phyloP scores from a whole-genome alignment of 169 alveolate species.

The Toxoplasma gondii region DNA sequence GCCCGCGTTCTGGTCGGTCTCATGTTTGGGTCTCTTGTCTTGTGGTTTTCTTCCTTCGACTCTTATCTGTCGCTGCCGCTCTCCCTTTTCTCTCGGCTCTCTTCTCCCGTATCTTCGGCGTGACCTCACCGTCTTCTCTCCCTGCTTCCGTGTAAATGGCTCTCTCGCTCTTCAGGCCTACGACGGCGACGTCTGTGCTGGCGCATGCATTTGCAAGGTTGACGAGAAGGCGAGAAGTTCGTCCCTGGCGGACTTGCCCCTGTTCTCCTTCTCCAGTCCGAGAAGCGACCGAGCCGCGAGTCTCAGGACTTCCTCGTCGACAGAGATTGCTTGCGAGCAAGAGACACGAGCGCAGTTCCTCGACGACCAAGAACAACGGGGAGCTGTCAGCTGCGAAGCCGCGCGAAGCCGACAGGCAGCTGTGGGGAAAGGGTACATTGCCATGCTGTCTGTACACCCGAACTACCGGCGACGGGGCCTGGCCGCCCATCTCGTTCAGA shows the following conservation, averaged over 20 bases:
- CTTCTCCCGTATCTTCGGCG: neutral
- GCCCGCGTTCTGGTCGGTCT: neutral
- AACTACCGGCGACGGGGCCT: neutral
- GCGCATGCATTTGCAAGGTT: neutral
- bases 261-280: neutral
- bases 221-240: neutral
- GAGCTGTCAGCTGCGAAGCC: neutral
- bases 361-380: neutral
- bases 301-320: too few species aligned
- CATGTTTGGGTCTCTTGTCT: neutral
- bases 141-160: neutral
- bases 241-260: neutral
- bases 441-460: neutral
- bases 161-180: neutral
- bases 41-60: neutral
- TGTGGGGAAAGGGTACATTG: constrained; percentile 12
- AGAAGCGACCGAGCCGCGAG: neutral
- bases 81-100: neutral
- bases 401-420: neutral
- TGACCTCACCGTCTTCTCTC: neutral
- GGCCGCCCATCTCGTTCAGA: neutral
- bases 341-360: too few species aligned
- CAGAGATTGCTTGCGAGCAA: too few species aligned
- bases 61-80: neutral
- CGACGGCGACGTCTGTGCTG: neutral